Evolutionary conservation across 768 basidiomycete species (phyloP).

Genomic region (Mycena chlorophos): DNA sequence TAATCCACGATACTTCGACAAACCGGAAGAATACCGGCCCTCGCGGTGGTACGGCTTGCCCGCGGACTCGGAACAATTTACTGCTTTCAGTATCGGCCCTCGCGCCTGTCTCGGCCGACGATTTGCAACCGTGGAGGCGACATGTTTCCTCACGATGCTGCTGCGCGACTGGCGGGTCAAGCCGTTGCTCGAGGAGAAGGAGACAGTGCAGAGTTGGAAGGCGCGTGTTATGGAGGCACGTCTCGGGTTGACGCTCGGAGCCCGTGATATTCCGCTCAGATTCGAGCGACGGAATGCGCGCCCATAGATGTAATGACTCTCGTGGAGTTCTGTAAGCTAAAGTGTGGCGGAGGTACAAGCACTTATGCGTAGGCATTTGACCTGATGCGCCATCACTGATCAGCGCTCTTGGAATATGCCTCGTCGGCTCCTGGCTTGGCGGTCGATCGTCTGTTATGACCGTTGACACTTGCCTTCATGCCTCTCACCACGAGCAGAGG

Average conservation of each 20-base stretch:
- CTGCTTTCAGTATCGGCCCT: constrained; percentile 31
- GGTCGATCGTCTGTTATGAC: no score
- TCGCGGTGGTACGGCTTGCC: constrained; percentile 49
- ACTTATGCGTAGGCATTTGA: no score
- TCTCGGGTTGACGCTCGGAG: constrained; percentile 28
- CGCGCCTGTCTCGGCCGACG: constrained; percentile 45
- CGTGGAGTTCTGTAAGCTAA: no score
- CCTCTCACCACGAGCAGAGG: no score
- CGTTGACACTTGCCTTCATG: no score
- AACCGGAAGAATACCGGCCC: constrained; percentile 48
- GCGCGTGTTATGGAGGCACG: constrained; percentile 25
- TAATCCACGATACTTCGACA: constrained; percentile 49
- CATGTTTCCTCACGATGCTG: constrained; percentile 42
- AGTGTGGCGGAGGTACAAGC: no score
- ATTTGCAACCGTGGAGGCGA: constrained; percentile 45
- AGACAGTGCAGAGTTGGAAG: constrained; percentile 31
- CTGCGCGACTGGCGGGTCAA: constrained; percentile 46
- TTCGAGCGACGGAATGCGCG: constrained; percentile 24
- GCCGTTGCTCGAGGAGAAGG: constrained; percentile 28
- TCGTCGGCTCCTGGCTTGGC: no score
- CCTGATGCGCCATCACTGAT: no score
- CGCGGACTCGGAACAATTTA: constrained; percentile 30
- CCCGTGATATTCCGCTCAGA: constrained; percentile 19
- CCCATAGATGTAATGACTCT: no score
- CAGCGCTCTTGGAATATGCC: no score